Base-by-base conservation (phyloP, 2,329 filamentous ascomycete species). In the Phialocephala sp. region DNA sequence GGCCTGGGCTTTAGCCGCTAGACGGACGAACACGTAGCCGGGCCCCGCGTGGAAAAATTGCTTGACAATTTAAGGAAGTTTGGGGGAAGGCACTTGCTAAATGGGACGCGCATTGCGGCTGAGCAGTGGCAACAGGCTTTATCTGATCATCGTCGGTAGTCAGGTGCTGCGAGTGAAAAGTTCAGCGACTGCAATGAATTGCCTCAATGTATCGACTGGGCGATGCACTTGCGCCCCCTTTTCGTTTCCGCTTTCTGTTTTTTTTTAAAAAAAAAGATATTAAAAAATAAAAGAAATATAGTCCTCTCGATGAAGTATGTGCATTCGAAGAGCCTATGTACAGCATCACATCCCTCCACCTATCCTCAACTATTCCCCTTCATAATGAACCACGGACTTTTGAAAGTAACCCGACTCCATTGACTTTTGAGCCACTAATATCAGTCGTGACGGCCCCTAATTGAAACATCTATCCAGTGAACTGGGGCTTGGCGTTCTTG, bases 401-500 rank as follows among this genome's bases (percentile, higher is more conserved):
- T 56, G 18, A 36, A 56, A 36, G 4, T 15, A 27, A 12, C 22
- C 22, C 50, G 12, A 18, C 50, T 32, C 18, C 32, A 32, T n/a
- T 20, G 4, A 8, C 55, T n/a, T 39, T 39, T 54, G 20, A 50
- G 11, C 22, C 50, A 35, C 50, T 18, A 12, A 27, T 50, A 18
- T 24, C 45, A 8, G 4, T 24, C n/a, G 20, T 20, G 8, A 1
- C 45, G 9, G 8, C 43, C 2, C 43, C 43, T 15, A 18, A n/a
- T 47, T 22, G 15, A 12, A 12, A 41, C 37, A 41, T n/a, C 18
- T 43, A 43, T 18, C 41, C n/a, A 54, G 24, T 6, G 57, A 73
- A 71, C 37, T 65, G 22, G 27, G 72, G 72, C 35, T 54, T 59
- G 41, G 80, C 79, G 71, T 82, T 81, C 71, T 75, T 75, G 69